Evolutionary conservation across 805 yeast species (phyloP).

Genomic region (Candida sanyiensis): DNA sequence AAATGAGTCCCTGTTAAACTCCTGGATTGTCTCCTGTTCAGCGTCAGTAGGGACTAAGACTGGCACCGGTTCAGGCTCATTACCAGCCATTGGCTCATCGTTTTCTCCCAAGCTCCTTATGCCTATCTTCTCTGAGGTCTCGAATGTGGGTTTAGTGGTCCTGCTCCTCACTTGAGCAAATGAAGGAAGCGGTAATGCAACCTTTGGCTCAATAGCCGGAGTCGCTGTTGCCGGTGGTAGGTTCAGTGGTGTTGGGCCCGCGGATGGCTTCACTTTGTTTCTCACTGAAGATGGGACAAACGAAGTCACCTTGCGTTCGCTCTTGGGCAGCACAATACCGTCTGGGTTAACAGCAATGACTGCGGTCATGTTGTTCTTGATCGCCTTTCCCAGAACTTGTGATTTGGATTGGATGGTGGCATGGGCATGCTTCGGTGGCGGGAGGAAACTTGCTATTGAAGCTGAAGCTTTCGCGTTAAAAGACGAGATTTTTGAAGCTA

Average conservation of each 20-base stretch:
- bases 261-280: conserved; percentile 7
- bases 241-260: background rate
- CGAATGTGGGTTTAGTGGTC: background rate
- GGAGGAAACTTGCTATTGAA: conserved; percentile 24
- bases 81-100: conserved; percentile 2
- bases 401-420: conserved; percentile 9
- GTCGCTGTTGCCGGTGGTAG: conserved; percentile 1
- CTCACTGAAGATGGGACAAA: conserved; percentile 21
- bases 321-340: conserved; percentile 16
- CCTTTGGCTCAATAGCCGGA: background rate
- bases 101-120: conserved; percentile 5
- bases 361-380: conserved; percentile 14
- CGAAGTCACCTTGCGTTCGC: conserved; percentile 16
- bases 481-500: no score
- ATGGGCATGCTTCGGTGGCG: conserved; percentile 19
- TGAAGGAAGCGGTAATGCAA: background rate
- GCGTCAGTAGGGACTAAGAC: background rate
- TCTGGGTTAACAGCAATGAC: conserved; percentile 16
- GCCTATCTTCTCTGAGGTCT: background rate
- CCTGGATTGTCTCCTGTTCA: conserved; percentile 10
- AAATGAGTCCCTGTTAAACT: conserved; percentile 20
- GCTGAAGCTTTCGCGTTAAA: no score
- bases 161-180: conserved; percentile 5
- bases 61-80: background rate
- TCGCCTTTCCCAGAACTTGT: conserved; percentile 16